phyloP scores from a whole-genome alignment of 2,329 filamentous ascomycete genomes.

The Penicillium verrucosum region DNA sequence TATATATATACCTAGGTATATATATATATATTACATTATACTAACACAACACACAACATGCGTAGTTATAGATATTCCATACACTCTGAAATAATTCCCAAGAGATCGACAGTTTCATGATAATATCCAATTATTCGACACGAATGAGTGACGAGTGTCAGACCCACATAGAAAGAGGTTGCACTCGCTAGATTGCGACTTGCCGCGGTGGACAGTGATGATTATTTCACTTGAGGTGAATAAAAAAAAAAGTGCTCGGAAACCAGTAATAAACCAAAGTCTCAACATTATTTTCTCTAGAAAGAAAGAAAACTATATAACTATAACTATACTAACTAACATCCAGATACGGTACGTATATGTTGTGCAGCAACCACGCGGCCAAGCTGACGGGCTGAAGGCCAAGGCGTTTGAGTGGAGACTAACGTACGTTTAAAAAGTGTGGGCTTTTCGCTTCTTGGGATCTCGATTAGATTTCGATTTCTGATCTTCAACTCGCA shows the following conservation, averaged over 20 bases:
- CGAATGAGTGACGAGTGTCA: slow-evolving; percentile 2
- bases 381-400: not conserved
- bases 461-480: not conserved
- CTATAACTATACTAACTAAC: not conserved
- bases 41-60: not conserved
- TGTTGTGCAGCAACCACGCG: not conserved
- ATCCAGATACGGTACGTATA: not conserved
- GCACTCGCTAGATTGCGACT: not conserved
- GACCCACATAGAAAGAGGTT: slow-evolving; percentile 7
- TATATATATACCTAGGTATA: too few relatives aligned
- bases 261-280: not conserved
- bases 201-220: not conserved
- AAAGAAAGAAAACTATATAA: not conserved
- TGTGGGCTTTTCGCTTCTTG: not conserved
- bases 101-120: not conserved
- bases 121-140: not conserved
- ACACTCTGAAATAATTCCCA: not conserved
- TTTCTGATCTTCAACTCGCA: not conserved
- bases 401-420: slow-evolving; percentile 5
- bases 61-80: not conserved
- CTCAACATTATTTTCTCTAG: not conserved
- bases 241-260: not conserved
- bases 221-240: not conserved
- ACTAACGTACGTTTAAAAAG: not conserved
- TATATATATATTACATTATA: not conserved